A percentile compares a stretch with the other conserved stretches of the same genome.
phyloP scores from a whole-genome alignment of 352 stramenopile genomes.

The Achlya hypogyna region DNA sequence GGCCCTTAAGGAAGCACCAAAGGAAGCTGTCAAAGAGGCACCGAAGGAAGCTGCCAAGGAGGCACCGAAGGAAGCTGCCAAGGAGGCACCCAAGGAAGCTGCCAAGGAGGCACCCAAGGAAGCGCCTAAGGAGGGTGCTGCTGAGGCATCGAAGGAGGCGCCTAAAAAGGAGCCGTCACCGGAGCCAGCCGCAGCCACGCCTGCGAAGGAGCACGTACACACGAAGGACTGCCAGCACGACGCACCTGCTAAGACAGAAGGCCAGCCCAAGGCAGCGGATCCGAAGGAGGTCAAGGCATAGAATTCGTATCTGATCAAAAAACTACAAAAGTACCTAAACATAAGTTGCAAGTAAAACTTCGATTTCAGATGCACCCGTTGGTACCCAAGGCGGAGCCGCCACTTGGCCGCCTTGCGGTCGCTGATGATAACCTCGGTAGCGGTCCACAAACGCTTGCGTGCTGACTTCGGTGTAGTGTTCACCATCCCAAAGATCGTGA shows the following conservation, averaged over 20 bases:
- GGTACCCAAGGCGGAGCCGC: neutral
- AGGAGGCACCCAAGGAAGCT: conserved; percentile 7
- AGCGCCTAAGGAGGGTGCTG: neutral
- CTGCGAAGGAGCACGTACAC: conserved; percentile 5
- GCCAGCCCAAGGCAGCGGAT: neutral
- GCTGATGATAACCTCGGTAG: neutral
- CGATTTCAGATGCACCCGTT: neutral
- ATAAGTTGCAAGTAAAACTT: too few relatives aligned
- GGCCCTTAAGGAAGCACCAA: neutral
- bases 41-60: conserved; percentile 7
- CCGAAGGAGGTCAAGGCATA: neutral
- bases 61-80: neutral
- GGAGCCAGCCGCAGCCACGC: neutral
- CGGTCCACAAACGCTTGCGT: neutral
- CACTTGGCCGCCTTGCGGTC: neutral
- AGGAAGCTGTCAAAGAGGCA: neutral
- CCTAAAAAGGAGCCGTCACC: neutral
- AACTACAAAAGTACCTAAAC: too few relatives aligned
- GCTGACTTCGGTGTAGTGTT: neutral
- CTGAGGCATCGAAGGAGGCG: neutral
- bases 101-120: neutral
- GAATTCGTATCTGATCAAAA: neutral
- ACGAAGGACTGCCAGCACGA: conserved; percentile 3
- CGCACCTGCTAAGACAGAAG: neutral
- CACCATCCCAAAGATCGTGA: neutral